Conservation (phyloP, 108 stramenopile genomes). For the Thalassiosira profunda region DNA sequence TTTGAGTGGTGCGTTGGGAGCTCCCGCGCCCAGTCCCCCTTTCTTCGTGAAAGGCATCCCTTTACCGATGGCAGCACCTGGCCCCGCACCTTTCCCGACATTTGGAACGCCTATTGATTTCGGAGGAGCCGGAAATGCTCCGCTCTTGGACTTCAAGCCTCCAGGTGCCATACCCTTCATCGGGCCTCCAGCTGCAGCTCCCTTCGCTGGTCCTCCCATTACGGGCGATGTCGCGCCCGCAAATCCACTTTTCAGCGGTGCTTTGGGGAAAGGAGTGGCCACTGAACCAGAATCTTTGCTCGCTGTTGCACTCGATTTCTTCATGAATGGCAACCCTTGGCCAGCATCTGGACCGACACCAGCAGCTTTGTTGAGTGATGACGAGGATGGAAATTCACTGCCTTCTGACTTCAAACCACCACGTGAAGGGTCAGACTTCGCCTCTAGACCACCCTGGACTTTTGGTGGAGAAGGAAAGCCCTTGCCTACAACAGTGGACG, state of each 20-base stretch:
- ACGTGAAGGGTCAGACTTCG: no score
- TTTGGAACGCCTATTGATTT: no score
- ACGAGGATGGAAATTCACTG: no score
- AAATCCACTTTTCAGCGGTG: not conserved
- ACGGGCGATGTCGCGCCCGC: no score
- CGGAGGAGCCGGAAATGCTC: not conserved
- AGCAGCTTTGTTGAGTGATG: not conserved
- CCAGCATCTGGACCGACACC: not conserved
- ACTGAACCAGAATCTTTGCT: not conserved
- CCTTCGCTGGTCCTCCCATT: no score
- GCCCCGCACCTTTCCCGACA: no score
- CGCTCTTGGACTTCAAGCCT: slow-evolving; percentile 7
- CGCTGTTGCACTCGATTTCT: not conserved
- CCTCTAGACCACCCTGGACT: no score
- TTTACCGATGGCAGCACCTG: no score
- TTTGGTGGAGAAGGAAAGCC: no score
- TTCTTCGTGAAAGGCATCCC: not conserved
- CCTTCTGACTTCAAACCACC: not conserved
- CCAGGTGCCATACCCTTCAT: slow-evolving; percentile 4
- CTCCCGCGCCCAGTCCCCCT: not conserved
- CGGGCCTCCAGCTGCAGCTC: not conserved
- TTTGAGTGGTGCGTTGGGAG: not conserved
- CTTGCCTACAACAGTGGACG: no score
- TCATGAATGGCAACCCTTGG: not conserved
- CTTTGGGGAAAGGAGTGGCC: not conserved